phyloP scores from a whole-genome alignment of 116 monocot species.

The Dioscorea cayenensis region DNA sequence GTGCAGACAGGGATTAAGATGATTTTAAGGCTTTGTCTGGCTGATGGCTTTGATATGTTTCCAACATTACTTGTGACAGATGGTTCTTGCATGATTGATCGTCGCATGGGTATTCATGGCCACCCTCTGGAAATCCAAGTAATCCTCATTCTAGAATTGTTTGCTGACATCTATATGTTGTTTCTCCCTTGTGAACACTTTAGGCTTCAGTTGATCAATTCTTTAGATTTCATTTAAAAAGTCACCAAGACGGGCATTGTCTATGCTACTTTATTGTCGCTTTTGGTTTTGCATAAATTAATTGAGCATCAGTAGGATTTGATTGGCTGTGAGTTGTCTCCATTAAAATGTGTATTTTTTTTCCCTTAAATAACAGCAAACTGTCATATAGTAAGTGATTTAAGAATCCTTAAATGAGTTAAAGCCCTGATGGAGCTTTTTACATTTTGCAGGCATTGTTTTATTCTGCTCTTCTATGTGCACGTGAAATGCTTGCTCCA shows the following conservation, averaged over 20 bases:
- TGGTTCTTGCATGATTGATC: slow-evolving; percentile 98
- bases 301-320: no score
- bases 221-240: not conserved
- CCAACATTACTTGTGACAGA: slow-evolving; percentile 96
- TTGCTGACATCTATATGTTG: not conserved
- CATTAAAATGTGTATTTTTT: no score
- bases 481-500: slow-evolving; percentile 93
- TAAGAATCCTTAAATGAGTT: not conserved
- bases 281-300: no score
- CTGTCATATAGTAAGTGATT: not conserved
- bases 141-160: not conserved
- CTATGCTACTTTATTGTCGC: no score
- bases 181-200: not conserved
- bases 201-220: not conserved
- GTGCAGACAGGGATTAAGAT: slow-evolving; percentile 99
- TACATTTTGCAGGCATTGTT: slow-evolving; percentile 73
- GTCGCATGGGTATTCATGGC: slow-evolving; percentile 98
- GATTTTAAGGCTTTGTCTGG: slow-evolving; percentile 95
- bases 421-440: not conserved
- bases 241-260: no score
- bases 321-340: no score
- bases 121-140: slow-evolving; percentile 99
- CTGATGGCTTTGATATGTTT: slow-evolving; percentile 99
- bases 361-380: no score
- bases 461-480: slow-evolving; percentile 90